Conservation (phyloP, 2,329 filamentous ascomycete genomes). For the Pseudogymnoascus sp. region DNA sequence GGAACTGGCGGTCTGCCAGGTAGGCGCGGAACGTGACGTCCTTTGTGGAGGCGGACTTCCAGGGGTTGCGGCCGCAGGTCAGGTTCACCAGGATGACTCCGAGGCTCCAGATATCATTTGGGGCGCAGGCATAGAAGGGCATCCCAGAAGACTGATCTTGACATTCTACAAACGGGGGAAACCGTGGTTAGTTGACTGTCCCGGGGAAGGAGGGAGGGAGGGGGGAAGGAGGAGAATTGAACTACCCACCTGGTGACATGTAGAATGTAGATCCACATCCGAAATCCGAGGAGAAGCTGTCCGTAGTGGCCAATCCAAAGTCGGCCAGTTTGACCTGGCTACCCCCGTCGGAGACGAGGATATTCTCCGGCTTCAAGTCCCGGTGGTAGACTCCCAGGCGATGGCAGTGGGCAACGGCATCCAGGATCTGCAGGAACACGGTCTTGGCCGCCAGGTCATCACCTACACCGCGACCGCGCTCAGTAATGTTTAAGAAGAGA, state of each 20-base stretch:
- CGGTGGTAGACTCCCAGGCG: constrained; percentile 89
- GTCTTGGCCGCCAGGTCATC: constrained; percentile 82
- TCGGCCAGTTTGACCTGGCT: constrained; percentile 92
- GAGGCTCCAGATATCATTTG: constrained; percentile 97
- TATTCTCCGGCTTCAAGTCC: constrained; percentile 97
- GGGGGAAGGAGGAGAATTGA: constrained; percentile 13
- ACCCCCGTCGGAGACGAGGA: constrained; percentile 82
- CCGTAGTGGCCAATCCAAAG: constrained; percentile 88
- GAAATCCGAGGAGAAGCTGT: constrained; percentile 82
- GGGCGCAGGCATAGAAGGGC: constrained; percentile 80
- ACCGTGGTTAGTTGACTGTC: constrained; percentile 25
- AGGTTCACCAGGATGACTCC: constrained; percentile 97
- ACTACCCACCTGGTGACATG: constrained; percentile 89
- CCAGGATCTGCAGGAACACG: constrained; percentile 89
- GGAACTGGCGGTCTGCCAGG: constrained; percentile 75
- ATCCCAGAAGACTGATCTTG: constrained; percentile 68
- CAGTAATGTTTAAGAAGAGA: constrained; percentile 94
- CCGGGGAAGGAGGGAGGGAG: constrained; percentile 14
- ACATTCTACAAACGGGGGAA: constrained; percentile 60
- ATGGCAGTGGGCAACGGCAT: constrained; percentile 95
- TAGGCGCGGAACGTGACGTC: constrained; percentile 94
- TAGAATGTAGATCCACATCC: constrained; percentile 98
- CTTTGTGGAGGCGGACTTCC: constrained; percentile 91
- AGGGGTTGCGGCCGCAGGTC: constrained; percentile 95
- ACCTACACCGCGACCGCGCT: constrained; percentile 85